Conservation (phyloP, 306 rosid genomes). For the Astragalus glycyphyllos region DNA sequence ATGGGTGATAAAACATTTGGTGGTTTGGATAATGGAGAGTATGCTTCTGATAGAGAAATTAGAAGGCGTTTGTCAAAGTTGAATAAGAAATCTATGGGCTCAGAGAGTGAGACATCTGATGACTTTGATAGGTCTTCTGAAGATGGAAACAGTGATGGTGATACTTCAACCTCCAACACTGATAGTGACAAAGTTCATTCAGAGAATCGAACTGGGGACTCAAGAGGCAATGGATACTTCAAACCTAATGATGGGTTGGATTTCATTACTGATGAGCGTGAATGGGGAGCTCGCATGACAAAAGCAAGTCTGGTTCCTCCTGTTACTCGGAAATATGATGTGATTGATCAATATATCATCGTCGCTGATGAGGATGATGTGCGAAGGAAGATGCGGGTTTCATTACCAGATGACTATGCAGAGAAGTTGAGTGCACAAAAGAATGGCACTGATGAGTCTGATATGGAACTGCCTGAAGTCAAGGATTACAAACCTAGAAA, state of each 20-base stretch:
- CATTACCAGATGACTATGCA: slow-evolving; percentile 91
- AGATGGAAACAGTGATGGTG: slow-evolving; percentile 76
- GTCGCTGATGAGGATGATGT: slow-evolving; percentile 95
- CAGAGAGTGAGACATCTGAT: slow-evolving; percentile 94
- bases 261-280: slow-evolving; percentile 81
- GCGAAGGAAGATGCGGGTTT: slow-evolving; percentile 86
- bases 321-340: slow-evolving; percentile 94
- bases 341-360: slow-evolving; percentile 79
- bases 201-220: slow-evolving; percentile 58
- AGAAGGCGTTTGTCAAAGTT: slow-evolving; percentile 78
- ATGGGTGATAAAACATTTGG: slow-evolving; percentile 70
- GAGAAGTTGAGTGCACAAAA: slow-evolving; percentile 89
- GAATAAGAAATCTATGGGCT: slow-evolving; percentile 76
- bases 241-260: slow-evolving; percentile 59
- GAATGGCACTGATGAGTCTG: slow-evolving; percentile 93
- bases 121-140: slow-evolving; percentile 74
- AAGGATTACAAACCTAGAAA: slow-evolving; percentile 96
- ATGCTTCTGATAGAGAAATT: slow-evolving; percentile 86
- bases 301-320: slow-evolving; percentile 99
- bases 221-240: slow-evolving; percentile 64
- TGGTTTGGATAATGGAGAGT: slow-evolving; percentile 66
- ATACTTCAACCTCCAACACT: slow-evolving; percentile 64
- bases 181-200: slow-evolving; percentile 68
- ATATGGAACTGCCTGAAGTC: slow-evolving; percentile 99
- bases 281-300: slow-evolving; percentile 99